A percentile compares a stretch with the other conserved stretches of the same genome.
These are phyloP conservation scores for Gigaspora rosea DNA, from an alignment of 192 early-diverging fungal species.

Conservation along the genomic window DNA sequence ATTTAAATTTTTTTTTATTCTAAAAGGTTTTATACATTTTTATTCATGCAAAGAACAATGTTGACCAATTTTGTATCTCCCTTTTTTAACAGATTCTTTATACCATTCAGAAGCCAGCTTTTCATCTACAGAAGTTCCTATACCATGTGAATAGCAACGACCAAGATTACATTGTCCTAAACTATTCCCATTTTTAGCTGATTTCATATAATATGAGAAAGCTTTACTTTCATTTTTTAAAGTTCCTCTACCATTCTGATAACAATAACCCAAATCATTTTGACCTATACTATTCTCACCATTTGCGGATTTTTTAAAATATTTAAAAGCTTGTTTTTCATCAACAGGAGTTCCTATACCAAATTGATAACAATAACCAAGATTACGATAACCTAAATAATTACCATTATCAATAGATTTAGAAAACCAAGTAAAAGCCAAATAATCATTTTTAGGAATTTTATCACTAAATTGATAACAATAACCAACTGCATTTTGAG, in stretches of 20 bases:
- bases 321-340: conserved; percentile 52
- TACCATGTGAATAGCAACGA: conserved; percentile 56
- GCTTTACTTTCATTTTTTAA: conserved; percentile 39
- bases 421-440: conserved; percentile 64
- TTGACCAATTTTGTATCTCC: background rate
- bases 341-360: conserved; percentile 58
- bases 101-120: conserved; percentile 54
- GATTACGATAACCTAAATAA: conserved; percentile 53
- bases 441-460: conserved; percentile 58
- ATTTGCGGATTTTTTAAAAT: conserved; percentile 46
- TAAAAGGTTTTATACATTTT: no score
- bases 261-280: conserved; percentile 78
- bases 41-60: no score
- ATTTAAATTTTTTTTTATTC: no score
- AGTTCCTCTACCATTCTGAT: conserved; percentile 78
- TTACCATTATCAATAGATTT: conserved; percentile 54
- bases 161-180: conserved; percentile 56
- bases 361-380: conserved; percentile 63
- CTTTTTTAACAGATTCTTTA: conserved; percentile 49
- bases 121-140: conserved; percentile 67
- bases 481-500: conserved; percentile 68
- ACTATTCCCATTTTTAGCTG: conserved; percentile 57
- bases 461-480: conserved; percentile 79
- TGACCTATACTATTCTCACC: conserved; percentile 47
- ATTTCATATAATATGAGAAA: conserved; percentile 56